A percentile compares a stretch with the other conserved stretches of the same genome.
phyloP scores from a whole-genome alignment of 495 filamentous ascomycete species.

The Neurospora sp. region DNA sequence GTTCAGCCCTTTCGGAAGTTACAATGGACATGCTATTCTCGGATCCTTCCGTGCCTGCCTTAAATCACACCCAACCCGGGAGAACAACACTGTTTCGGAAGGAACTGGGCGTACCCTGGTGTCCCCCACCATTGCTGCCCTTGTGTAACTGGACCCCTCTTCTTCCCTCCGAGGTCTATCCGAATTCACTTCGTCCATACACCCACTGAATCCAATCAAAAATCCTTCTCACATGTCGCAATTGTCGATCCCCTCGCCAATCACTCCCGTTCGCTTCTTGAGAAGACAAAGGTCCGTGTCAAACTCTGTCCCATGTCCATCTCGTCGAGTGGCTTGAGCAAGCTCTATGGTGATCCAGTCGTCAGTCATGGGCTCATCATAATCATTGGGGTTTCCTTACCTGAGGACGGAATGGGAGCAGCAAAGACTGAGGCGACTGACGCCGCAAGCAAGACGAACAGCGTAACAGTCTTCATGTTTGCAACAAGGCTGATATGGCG shows the following conservation, averaged over 20 bases:
- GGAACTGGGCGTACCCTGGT: neutral
- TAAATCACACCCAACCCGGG: neutral
- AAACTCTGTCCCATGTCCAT: neutral
- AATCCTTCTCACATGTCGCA: neutral
- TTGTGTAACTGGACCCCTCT: neutral
- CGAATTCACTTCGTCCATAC: neutral
- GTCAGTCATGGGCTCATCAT: neutral
- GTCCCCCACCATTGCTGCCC: neutral
- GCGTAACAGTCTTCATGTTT: neutral
- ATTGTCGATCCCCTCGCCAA: slow-evolving; percentile 1
- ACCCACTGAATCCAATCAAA: neutral
- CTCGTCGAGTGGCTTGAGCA: neutral
- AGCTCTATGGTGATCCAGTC: neutral
- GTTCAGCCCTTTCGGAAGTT: neutral
- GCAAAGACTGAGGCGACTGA: neutral
- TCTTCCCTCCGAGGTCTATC: neutral
- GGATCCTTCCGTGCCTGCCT: neutral
- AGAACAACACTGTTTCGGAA: neutral
- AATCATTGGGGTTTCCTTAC: neutral
- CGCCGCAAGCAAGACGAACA: neutral
- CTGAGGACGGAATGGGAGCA: neutral
- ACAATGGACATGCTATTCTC: neutral
- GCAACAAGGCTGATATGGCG: neutral
- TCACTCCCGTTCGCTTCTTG: neutral
- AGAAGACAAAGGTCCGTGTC: slow-evolving; percentile 1